Percentiles rank a stretch among this genome's conserved stretches.
Conservation (phyloP, 148 eudicot genomes). For the Rhododendron simsii region DNA sequence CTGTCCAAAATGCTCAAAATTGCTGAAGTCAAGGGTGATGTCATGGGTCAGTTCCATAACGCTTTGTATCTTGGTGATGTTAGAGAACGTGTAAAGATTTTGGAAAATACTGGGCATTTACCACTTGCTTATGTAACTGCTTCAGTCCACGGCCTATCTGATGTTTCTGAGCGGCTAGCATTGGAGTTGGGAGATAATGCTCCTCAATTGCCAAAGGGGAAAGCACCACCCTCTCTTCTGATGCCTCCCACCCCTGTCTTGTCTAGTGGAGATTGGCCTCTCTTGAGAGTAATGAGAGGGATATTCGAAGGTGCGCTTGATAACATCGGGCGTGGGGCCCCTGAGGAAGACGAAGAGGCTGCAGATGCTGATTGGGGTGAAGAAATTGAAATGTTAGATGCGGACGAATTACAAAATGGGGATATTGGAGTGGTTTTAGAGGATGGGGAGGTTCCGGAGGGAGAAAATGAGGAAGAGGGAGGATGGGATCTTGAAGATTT, state of each 20-base stretch:
- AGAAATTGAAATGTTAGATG: conserved; percentile 49
- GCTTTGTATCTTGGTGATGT: conserved; percentile 74
- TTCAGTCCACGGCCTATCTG: conserved; percentile 59
- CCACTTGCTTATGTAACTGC: conserved; percentile 76
- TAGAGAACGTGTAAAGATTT: conserved; percentile 60
- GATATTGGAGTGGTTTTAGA: conserved; percentile 28
- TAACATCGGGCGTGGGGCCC: conserved; percentile 31
- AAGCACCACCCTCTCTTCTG: conserved; percentile 44
- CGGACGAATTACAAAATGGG: conserved; percentile 37
- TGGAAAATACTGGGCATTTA: conserved; percentile 65
- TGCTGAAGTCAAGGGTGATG: conserved; percentile 72
- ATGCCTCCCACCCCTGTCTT: conserved; percentile 57
- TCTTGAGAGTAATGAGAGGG: conserved; percentile 66
- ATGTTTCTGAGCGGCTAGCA: conserved; percentile 54
- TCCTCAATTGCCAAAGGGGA: conserved; percentile 51
- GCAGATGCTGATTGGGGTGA: conserved; percentile 62
- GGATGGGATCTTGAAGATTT: conserved; percentile 97
- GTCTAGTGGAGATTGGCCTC: conserved; percentile 73
- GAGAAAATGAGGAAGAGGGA: conserved; percentile 64
- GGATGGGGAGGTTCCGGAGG: conserved; percentile 40
- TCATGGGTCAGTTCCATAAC: conserved; percentile 83
- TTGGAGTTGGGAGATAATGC: conserved; percentile 54
- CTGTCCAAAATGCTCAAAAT: conserved; percentile 71
- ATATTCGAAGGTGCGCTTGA: conserved; percentile 64
- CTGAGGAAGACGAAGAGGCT: conserved; percentile 60